phyloP scores from a whole-genome alignment of 805 yeast genomes.

The Sugiyamaella boreocaroliniensis region DNA sequence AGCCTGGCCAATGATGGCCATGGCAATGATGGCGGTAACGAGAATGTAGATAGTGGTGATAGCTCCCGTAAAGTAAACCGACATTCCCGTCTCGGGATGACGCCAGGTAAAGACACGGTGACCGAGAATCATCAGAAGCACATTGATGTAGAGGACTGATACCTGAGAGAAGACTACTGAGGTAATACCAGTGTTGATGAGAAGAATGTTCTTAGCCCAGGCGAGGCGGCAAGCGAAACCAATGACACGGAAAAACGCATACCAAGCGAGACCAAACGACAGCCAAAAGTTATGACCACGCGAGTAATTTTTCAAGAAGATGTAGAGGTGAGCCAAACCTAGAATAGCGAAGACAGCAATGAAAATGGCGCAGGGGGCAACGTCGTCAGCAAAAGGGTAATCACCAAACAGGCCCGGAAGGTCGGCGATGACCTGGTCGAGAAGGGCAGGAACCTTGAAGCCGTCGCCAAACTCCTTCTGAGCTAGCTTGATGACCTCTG shows the following conservation, averaged over 20 bases:
- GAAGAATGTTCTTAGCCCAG: slow-evolving; percentile 51
- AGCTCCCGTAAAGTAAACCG: slow-evolving; percentile 40
- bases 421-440: slow-evolving; percentile 17
- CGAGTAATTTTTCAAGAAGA: slow-evolving; percentile 43
- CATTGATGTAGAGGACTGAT: slow-evolving; percentile 52
- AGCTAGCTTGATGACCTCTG: slow-evolving; percentile 18
- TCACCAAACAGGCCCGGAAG: slow-evolving; percentile 48
- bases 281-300: slow-evolving; percentile 59
- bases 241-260: slow-evolving; percentile 45
- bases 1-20: slow-evolving; percentile 61
- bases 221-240: slow-evolving; percentile 54
- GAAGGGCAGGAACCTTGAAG: slow-evolving; percentile 14
- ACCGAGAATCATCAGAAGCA: slow-evolving; percentile 57
- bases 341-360: slow-evolving; percentile 46
- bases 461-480: slow-evolving; percentile 10
- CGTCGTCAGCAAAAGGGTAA: slow-evolving; percentile 48
- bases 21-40: slow-evolving; percentile 53
- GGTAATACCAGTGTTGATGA: slow-evolving; percentile 46
- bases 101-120: slow-evolving; percentile 72
- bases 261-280: slow-evolving; percentile 47
- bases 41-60: slow-evolving; percentile 47
- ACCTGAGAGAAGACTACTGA: slow-evolving; percentile 50
- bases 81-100: slow-evolving; percentile 64
- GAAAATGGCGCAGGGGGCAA: slow-evolving; percentile 56
- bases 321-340: slow-evolving; percentile 39